Conservation (phyloP, 495 filamentous ascomycete genomes). For the Collariella sp. region DNA sequence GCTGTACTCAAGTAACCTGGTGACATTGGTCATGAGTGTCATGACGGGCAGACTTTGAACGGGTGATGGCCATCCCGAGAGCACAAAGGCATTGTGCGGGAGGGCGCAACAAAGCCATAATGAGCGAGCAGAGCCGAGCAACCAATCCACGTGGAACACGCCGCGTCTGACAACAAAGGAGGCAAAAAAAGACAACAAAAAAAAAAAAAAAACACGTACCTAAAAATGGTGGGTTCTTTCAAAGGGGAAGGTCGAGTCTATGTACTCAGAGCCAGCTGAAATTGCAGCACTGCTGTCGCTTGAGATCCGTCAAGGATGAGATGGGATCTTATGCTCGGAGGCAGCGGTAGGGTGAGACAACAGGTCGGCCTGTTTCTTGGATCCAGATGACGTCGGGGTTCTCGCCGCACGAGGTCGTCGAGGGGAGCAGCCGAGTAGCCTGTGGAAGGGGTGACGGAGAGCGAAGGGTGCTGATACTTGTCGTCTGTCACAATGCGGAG, state of each 20-base stretch:
- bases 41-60: neutral
- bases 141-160: too few species aligned
- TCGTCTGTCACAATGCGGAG: slow-evolving; percentile 7
- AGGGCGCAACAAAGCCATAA: neutral
- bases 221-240: neutral
- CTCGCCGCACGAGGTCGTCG: slow-evolving; percentile 14
- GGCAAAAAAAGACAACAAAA: neutral
- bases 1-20: neutral
- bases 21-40: neutral
- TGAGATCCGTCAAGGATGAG: slow-evolving; percentile 32
- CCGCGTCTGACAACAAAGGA: neutral
- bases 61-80: neutral
- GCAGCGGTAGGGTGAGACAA: slow-evolving; percentile 25
- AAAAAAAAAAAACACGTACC: slow-evolving; percentile 9
- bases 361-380: slow-evolving; percentile 22
- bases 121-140: neutral
- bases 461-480: slow-evolving; percentile 11
- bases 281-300: slow-evolving; percentile 29
- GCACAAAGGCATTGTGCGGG: slow-evolving; percentile 8
- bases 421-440: slow-evolving; percentile 26
- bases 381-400: slow-evolving; percentile 23
- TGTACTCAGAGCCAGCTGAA: slow-evolving; percentile 33
- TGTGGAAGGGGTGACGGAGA: slow-evolving; percentile 31
- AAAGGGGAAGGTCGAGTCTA: slow-evolving; percentile 8
- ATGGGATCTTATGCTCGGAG: slow-evolving; percentile 18